Conservation (phyloP, 148 eudicot species). For the Oxyria digyna region DNA sequence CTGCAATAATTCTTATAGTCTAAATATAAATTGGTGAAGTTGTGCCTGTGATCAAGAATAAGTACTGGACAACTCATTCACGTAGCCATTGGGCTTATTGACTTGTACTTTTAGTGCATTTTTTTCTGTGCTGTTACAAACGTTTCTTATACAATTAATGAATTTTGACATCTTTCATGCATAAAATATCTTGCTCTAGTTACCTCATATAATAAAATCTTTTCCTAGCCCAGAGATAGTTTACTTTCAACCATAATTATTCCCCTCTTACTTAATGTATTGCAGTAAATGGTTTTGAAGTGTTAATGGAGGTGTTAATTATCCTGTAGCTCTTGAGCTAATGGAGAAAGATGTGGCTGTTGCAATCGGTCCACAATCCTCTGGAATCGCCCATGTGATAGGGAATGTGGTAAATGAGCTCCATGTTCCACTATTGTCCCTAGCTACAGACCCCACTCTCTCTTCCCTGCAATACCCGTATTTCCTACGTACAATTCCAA, state of each 20-base stretch:
- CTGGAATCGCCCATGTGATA: constrained; percentile 36
- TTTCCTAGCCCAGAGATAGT: background rate
- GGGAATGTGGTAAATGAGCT: constrained; percentile 27
- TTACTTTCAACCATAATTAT: background rate
- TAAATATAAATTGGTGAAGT: too few species aligned
- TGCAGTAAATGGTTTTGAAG: constrained; percentile 5
- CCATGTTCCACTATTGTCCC: constrained; percentile 38
- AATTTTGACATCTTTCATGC: background rate
- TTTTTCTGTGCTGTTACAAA: background rate
- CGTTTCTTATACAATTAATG: background rate
- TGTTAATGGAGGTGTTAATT: constrained; percentile 7
- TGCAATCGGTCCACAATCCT: constrained; percentile 46
- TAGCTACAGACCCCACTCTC: constrained; percentile 46
- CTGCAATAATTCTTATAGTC: too few species aligned
- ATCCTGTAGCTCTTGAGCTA: constrained; percentile 26
- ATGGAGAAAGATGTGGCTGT: constrained; percentile 24
- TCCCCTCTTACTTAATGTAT: background rate
- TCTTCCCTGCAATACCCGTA: constrained; percentile 43
- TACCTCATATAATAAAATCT: background rate
- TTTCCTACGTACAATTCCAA: constrained; percentile 31
- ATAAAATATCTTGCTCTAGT: background rate
- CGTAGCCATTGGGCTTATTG: too few species aligned
- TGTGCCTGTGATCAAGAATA: too few species aligned
- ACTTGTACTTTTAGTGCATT: too few species aligned
- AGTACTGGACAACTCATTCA: too few species aligned